Conservation (phyloP, 495 filamentous ascomycete species). For the Ramalina peruviana region DNA sequence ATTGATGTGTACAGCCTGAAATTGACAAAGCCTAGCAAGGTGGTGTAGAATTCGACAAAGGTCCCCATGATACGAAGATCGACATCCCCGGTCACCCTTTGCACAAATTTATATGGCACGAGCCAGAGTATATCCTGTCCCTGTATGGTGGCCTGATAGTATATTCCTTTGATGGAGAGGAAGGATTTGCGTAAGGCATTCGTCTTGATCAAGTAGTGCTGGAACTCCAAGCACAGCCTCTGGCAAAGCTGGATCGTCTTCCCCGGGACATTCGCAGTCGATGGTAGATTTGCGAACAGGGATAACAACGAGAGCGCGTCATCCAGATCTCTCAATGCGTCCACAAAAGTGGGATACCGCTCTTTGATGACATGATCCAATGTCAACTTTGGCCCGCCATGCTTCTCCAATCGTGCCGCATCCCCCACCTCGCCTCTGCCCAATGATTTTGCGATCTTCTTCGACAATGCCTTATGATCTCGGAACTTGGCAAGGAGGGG, state of each 20-base stretch:
- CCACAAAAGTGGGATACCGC: constrained; percentile 92
- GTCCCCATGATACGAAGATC: constrained; percentile 99
- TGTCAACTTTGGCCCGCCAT: constrained; percentile 67
- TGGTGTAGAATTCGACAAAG: constrained; percentile 97
- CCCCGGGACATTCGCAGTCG: constrained; percentile 67
- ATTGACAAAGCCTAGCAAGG: constrained; percentile 88
- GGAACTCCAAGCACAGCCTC: constrained; percentile 79
- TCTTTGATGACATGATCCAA: constrained; percentile 96
- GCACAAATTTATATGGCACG: constrained; percentile 93
- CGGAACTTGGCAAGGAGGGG: constrained; percentile 91
- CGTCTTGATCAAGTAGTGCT: constrained; percentile 89
- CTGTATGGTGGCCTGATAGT: constrained; percentile 96
- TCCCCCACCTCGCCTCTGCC: constrained; percentile 83
- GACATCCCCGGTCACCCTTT: constrained; percentile 78
- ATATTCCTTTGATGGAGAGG: constrained; percentile 96
- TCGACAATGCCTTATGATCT: constrained; percentile 88
- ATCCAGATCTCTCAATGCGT: constrained; percentile 87
- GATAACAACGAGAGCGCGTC: constrained; percentile 95
- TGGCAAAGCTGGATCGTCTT: constrained; percentile 92
- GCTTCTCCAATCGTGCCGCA: constrained; percentile 73
- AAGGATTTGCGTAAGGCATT: constrained; percentile 89
- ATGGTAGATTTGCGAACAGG: constrained; percentile 92
- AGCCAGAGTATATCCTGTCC: constrained; percentile 98
- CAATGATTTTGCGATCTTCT: constrained; percentile 87
- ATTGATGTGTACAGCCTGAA: constrained; percentile 82